Evolutionary conservation across 2,329 filamentous ascomycete species (phyloP).

Genomic region (Arthroderma sp.): DNA sequence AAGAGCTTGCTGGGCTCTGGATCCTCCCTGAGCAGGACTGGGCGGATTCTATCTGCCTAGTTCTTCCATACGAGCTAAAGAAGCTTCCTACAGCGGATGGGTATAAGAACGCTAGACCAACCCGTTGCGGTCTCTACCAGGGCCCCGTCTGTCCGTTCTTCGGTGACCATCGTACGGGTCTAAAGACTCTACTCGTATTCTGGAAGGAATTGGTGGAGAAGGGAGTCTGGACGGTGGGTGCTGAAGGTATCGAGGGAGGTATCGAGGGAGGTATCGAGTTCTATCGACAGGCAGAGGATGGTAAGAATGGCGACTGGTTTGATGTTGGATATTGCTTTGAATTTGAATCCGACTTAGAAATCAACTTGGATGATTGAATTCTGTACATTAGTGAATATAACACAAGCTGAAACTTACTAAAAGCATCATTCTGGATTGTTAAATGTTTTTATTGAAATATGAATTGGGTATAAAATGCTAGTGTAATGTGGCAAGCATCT

Average conservation of each 20-base stretch:
- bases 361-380: too few relatives aligned
- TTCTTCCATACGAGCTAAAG: not conserved
- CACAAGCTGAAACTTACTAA: too few relatives aligned
- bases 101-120: not conserved
- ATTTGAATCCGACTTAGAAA: too few relatives aligned
- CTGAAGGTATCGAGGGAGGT: not conserved
- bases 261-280: too few relatives aligned
- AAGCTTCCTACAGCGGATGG: not conserved
- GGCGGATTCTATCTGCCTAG: not conserved
- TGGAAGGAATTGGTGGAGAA: conserved; percentile 2
- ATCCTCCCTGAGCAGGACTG: not conserved
- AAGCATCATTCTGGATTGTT: too few relatives aligned
- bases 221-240: conserved; percentile 2
- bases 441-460: not conserved
- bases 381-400: too few relatives aligned
- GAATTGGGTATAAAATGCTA: not conserved
- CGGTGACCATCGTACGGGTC: not conserved
- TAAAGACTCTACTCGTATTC: not conserved
- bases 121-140: not conserved
- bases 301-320: not conserved
- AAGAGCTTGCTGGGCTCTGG: not conserved
- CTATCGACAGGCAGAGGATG: not conserved
- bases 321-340: too few relatives aligned
- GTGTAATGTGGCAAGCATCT: not conserved
- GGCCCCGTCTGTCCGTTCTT: not conserved